Evolutionary conservation across 75 land plant species (phyloP), one percentile per base, ranked within the genome.

Genomic region (Pinus albicaulis): DNA sequence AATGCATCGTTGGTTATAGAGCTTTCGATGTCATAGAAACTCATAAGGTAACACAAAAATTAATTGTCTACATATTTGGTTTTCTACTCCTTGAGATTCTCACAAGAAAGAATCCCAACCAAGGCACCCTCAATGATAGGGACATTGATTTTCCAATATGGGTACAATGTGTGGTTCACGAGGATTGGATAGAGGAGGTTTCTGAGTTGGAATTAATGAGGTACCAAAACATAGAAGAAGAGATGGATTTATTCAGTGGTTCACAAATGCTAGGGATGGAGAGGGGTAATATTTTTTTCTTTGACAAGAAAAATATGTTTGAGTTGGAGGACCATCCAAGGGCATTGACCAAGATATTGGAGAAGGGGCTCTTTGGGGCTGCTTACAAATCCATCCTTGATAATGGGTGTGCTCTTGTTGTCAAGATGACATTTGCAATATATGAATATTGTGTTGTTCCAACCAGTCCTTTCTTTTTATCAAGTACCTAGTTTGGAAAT

Each of bases 401-500:
- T 31, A 2, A 31, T 31, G 31, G 31, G 1, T 31, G 31, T 31
- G 31, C 2, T 31, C 2, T 31, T 31, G 0, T 31, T 31, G 31
- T 31, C 2, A 31, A 31, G 31, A 2, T 31, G 31, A 31, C 31
- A 31, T 31, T 31, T 31, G 31, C 31, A 31, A 31, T 31, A 79
- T 95, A 95, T 84, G 87, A 89, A 23, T 84, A 93, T 60, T 95
- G 91, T 83, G 98, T 95, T 52, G 85, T 95, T 74, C 98, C 98
- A 1, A 93, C 93, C 12, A 93, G 96, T 81, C 93, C 93, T 52
- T 93, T 93, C 76, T 95, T 93, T 84, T 93, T 96, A 38, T 87
- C 92, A 62, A 93, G 96, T 75, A 88, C 93, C 16, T 95, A 93
- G 98, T 95, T 95, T 86, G 96, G 98, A 5, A 95, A 95, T 76